Percentiles rank a stretch among this genome's conserved stretches.
These are phyloP conservation scores for Cyamopsis tetragonoloba DNA, from an alignment of 306 rosid species.

Conservation along the genomic window DNA sequence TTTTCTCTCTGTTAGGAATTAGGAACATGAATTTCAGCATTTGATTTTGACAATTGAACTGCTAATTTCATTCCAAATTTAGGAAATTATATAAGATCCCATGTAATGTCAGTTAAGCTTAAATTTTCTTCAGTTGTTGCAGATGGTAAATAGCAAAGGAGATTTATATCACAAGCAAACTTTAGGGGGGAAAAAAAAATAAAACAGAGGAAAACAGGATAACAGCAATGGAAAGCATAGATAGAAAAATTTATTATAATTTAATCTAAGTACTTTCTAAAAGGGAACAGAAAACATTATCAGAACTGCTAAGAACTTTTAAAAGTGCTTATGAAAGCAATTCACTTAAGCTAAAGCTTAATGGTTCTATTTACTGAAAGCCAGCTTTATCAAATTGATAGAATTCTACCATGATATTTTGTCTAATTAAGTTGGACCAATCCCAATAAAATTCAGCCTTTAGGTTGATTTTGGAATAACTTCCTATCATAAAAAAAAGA, in stretches of 20 bases:
- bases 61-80: constrained; percentile 17
- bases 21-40: constrained; percentile 33
- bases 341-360: constrained; percentile 22
- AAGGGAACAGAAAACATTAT: neutral
- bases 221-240: neutral
- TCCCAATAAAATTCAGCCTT: neutral
- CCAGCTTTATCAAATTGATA: constrained; percentile 3
- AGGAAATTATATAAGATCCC: constrained; percentile 16
- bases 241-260: neutral
- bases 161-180: constrained; percentile 25
- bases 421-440: constrained; percentile 4
- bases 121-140: constrained; percentile 4
- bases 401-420: neutral
- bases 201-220: neutral
- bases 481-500: constrained; percentile 15
- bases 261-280: neutral
- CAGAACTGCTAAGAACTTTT: neutral
- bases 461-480: constrained; percentile 8
- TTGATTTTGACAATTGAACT: constrained; percentile 37
- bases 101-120: constrained; percentile 15
- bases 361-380: constrained; percentile 13
- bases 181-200: neutral
- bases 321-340: constrained; percentile 18
- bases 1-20: constrained; percentile 6
- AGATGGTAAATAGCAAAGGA: neutral